Base-by-base conservation (phyloP, 129 eudicot species). In the Centaurea solstitialis region DNA sequence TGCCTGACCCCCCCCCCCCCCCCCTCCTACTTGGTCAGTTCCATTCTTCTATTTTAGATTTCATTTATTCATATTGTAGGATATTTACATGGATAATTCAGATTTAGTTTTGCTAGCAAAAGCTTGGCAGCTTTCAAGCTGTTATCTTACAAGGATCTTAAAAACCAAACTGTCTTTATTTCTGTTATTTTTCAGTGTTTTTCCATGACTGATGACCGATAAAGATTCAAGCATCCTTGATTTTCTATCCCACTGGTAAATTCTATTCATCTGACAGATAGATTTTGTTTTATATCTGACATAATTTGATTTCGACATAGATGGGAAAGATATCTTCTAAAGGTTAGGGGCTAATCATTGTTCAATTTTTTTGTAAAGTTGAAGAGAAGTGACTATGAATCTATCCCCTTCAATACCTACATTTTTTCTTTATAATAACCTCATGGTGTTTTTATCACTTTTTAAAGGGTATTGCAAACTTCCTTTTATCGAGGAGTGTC, bases 401-500 rank as follows among this genome's bases (percentile, higher is more conserved):
- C n/a, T n/a, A n/a, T n/a, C n/a, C n/a, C n/a, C n/a, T n/a, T n/a
- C n/a, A n/a, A n/a, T n/a, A n/a, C n/a, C n/a, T n/a, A n/a, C n/a
- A n/a, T n/a, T n/a, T n/a, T n/a, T n/a, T n/a, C n/a, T n/a, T n/a
- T n/a, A n/a, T n/a, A n/a, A n/a, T n/a, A n/a, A n/a, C n/a, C n/a
- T n/a, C n/a, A n/a, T n/a, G n/a, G n/a, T n/a, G n/a, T n/a, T n/a
- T n/a, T n/a, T n/a, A n/a, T n/a, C n/a, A n/a, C n/a, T n/a, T n/a
- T n/a, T n/a, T n/a, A n/a, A n/a, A 91, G 97, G 97, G 91, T 21
- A 47, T 87, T 83, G 86, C 82, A 89, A 87, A 80, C 93, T 91
- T 20, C 91, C 97, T 1, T 91, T 89, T 35, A 89, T 91, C 7
- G 89, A 89, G 73, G 85, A 76, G 6, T 79, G 85, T n/a, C 97